phyloP scores from a whole-genome alignment of 2,329 filamentous ascomycete species.

The Arthrocladium fulminans region DNA sequence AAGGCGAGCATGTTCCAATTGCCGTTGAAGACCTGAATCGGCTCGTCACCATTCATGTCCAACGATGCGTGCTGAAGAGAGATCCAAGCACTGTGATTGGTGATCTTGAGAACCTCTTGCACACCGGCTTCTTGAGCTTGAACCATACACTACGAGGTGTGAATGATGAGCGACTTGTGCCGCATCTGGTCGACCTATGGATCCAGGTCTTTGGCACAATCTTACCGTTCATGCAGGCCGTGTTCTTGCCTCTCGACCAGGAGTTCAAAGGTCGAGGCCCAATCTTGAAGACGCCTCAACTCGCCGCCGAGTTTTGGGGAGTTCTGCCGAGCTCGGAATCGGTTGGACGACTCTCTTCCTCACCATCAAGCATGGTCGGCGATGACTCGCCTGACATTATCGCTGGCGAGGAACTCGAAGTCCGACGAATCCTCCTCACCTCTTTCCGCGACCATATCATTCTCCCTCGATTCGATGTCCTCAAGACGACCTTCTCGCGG shows the following conservation, averaged over 20 bases:
- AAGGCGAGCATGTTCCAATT: constrained; percentile 55
- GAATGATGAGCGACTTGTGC: constrained; percentile 80
- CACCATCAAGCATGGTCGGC: constrained; percentile 13
- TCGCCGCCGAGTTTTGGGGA: constrained; percentile 77
- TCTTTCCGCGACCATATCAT: constrained; percentile 85
- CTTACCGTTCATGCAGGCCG: constrained; percentile 86
- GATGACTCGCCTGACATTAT: constrained; percentile 22
- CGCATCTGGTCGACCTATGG: constrained; percentile 87
- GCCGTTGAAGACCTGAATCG: constrained; percentile 59
- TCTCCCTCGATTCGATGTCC: constrained; percentile 74
- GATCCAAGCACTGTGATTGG: constrained; percentile 53
- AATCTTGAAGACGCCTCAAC: constrained; percentile 68
- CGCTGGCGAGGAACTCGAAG: constrained; percentile 59
- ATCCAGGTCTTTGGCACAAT: constrained; percentile 84
- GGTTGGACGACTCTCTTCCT: constrained; percentile 28
- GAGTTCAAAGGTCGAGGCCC: constrained; percentile 81
- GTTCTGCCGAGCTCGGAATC: constrained; percentile 48
- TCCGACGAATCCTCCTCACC: constrained; percentile 78
- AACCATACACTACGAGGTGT: constrained; percentile 73
- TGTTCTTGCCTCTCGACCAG: constrained; percentile 84
- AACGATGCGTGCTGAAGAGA: constrained; percentile 53
- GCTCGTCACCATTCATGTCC: constrained; percentile 53
- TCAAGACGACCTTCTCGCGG: constrained; percentile 84
- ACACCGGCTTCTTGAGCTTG: constrained; percentile 72
- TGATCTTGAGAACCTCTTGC: constrained; percentile 52